Conservation (phyloP, 2,329 filamentous ascomycete species). For the Cercospora zeina region DNA sequence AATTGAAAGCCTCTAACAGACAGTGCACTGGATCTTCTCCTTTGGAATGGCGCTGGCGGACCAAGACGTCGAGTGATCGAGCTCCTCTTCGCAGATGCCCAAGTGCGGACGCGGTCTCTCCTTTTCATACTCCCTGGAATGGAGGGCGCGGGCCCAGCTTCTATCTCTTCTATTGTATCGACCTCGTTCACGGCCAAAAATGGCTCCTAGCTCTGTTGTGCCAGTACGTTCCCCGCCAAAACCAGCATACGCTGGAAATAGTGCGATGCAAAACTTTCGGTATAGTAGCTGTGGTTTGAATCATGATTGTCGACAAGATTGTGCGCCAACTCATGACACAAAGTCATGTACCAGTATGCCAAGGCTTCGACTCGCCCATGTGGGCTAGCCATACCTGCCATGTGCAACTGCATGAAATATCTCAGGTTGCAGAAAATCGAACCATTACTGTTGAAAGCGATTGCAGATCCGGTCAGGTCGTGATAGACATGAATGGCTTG, state of each 20-base stretch:
- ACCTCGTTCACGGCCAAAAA: neutral
- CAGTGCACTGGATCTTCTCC: neutral
- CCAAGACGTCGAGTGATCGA: neutral
- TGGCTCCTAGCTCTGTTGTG: slow-evolving; percentile 18
- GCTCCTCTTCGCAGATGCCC: slow-evolving; percentile 4
- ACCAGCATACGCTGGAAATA: slow-evolving; percentile 71
- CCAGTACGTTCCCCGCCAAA: slow-evolving; percentile 27
- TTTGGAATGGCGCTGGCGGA: neutral
- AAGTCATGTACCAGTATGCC: slow-evolving; percentile 91
- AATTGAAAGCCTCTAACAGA: neutral
- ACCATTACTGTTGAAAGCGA: slow-evolving; percentile 87
- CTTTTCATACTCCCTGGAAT: neutral
- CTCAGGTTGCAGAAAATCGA: slow-evolving; percentile 92
- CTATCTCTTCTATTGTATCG: slow-evolving; percentile 4
- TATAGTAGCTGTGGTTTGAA: slow-evolving; percentile 79
- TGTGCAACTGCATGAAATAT: slow-evolving; percentile 80
- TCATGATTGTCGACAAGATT: slow-evolving; percentile 81
- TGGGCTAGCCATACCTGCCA: slow-evolving; percentile 45
- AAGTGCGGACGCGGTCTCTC: slow-evolving; percentile 11
- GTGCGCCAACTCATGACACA: slow-evolving; percentile 94
- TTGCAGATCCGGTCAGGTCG: slow-evolving; percentile 74
- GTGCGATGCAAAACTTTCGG: slow-evolving; percentile 74
- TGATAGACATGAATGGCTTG: slow-evolving; percentile 82
- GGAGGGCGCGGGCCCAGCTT: slow-evolving; percentile 5
- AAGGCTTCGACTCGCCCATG: slow-evolving; percentile 66